Percentiles rank a stretch among this genome's conserved stretches.
Evolutionary conservation across 768 basidiomycete genomes (phyloP).

Genomic region (Rhodosporidiobolus sp.): DNA sequence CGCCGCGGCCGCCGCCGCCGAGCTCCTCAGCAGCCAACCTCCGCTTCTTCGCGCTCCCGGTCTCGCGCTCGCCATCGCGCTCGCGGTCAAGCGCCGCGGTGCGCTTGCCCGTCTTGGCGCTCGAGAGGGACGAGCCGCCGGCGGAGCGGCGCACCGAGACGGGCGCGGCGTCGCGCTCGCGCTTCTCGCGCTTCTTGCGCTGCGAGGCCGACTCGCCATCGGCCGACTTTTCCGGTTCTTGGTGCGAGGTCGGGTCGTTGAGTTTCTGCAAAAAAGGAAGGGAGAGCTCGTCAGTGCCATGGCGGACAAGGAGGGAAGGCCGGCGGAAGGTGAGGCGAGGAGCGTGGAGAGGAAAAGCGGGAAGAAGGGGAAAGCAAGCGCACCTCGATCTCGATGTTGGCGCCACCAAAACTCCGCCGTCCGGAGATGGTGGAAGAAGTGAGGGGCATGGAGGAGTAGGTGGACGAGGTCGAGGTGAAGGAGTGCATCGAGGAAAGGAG

Average conservation of each 20-base stretch:
- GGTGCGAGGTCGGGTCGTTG: constrained; percentile 33
- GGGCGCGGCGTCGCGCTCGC: not conserved
- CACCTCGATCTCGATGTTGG: constrained; percentile 38
- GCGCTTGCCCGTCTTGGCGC: constrained; percentile 3
- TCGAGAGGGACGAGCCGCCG: not conserved
- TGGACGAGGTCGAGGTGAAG: not conserved
- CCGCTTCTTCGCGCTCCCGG: not conserved
- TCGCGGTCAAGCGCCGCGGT: not conserved
- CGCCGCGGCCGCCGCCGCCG: not conserved
- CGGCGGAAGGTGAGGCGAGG: too few species aligned
- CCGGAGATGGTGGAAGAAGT: constrained; percentile 30
- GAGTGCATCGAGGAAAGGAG: constrained; percentile 15
- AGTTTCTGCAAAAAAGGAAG: constrained; percentile 3
- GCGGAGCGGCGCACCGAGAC: not conserved
- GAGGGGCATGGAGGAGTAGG: constrained; percentile 37
- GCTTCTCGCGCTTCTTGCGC: constrained; percentile 7
- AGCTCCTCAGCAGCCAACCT: not conserved
- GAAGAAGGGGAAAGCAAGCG: not conserved
- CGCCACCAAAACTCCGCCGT: constrained; percentile 26
- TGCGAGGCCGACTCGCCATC: not conserved
- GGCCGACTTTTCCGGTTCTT: not conserved
- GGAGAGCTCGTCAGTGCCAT: not conserved
- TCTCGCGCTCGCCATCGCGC: not conserved
- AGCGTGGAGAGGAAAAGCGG: not conserved
- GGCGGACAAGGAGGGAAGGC: too few species aligned